These are phyloP conservation scores for Ustulina deusta DNA, from an alignment of 2,329 filamentous ascomycete genomes.

Conservation along the genomic window DNA sequence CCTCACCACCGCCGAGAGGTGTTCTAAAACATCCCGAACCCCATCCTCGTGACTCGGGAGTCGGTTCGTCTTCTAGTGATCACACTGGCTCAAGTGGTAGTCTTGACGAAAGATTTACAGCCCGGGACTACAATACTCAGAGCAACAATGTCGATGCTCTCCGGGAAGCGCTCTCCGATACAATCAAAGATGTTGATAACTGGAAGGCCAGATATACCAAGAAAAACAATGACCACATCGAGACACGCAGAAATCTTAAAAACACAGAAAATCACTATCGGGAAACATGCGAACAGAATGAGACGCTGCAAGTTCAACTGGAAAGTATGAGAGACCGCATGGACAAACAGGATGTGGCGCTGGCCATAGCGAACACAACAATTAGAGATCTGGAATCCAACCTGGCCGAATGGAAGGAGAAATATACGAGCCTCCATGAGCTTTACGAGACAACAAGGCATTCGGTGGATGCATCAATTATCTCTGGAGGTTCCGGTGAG, in stretches of 20 bases:
- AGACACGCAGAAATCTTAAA: conserved; percentile 27
- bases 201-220: conserved; percentile 31
- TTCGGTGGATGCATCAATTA: conserved; percentile 16
- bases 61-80: conserved; percentile 50
- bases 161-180: conserved; percentile 34
- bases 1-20: conserved; percentile 32
- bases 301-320: conserved; percentile 18
- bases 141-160: conserved; percentile 38
- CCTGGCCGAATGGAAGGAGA: conserved; percentile 18
- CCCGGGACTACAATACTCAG: conserved; percentile 37
- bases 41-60: conserved; percentile 45
- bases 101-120: conserved; percentile 47
- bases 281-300: conserved; percentile 12
- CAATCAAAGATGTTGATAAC: conserved; percentile 34
- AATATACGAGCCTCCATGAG: conserved; percentile 28
- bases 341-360: conserved; percentile 34
- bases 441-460: conserved; percentile 22
- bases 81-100: conserved; percentile 47
- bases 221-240: conserved; percentile 26
- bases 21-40: conserved; percentile 39
- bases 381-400: conserved; percentile 22
- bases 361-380: conserved; percentile 25
- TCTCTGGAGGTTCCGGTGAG: conserved; percentile 29
- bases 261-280: conserved; percentile 18
- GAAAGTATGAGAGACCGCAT: conserved; percentile 29